Base-by-base conservation (phyloP, 345 rosid genomes). In the Euphorbia peplus region DNA sequence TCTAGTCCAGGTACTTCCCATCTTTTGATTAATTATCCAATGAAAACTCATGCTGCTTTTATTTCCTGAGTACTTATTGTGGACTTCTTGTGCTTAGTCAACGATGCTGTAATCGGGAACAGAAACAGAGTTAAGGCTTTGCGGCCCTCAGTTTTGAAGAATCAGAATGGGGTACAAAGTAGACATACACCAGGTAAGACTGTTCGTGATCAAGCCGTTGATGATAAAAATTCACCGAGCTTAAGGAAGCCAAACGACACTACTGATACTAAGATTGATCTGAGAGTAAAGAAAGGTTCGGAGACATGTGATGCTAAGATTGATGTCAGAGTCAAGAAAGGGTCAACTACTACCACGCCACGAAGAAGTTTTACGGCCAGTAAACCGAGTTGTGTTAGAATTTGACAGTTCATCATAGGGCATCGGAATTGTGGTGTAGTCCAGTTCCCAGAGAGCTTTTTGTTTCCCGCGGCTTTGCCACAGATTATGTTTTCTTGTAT, bases 1-100 rank as follows among this genome's bases (percentile, higher is more conserved):
- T 88, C 93, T 25, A 88, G 93, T 75, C 90, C 87, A 21, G 84
- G 93, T 86, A 77, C 75, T 55, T 74, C 18, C 16, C 18, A 9
- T 28, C 58, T 22, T 42, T 24, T 29, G 10, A 5, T 25, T 18
- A 1, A 4, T 9, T 25, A 55, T 35, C 32, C 37, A 1, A 21
- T 15, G 14, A 1, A 32, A 15, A 18, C 13, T 4, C 47, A 24
- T 64, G 59, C 2, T 61, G 26, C 3, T 4, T 8, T 53, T 55
- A 50, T 28, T 51, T 30, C 18, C 21, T 32, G 15, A 15, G 53
- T 63, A 10, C 51, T 26, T 51, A 11, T 10, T 24, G 0, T 19
- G 18, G 16, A 46, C 21, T 44, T 8, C 29, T 53, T 66, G 60
- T 55, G 10, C 68, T 28, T 55, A 87, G 90, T 79, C 55, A 87